A percentile compares a stretch with the other conserved stretches of the same genome.
Conservation (phyloP, 257 asterid genomes). For the Solanum paucissectum region DNA sequence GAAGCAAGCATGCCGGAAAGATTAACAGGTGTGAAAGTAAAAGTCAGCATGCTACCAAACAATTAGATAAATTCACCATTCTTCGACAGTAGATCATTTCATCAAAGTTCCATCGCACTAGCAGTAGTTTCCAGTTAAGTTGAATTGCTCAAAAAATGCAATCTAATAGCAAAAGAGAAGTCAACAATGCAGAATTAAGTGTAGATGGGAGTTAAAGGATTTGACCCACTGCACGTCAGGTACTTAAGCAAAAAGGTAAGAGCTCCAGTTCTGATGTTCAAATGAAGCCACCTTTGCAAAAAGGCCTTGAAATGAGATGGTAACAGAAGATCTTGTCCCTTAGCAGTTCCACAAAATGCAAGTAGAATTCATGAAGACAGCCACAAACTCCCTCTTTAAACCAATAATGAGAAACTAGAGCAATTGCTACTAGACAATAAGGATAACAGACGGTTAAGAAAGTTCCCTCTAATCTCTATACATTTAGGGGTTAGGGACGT, state of each 20-base stretch:
- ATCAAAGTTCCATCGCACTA: slow-evolving; percentile 39
- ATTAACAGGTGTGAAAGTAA: slow-evolving; percentile 43
- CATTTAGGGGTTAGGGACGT: slow-evolving; percentile 7
- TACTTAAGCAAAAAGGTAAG: slow-evolving; percentile 45
- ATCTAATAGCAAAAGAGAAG: slow-evolving; percentile 35
- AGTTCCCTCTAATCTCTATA: slow-evolving; percentile 15
- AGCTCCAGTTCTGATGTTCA: slow-evolving; percentile 62
- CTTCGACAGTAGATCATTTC: slow-evolving; percentile 53
- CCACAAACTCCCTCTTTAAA: slow-evolving; percentile 39
- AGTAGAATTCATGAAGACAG: slow-evolving; percentile 14
- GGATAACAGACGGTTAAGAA: slow-evolving; percentile 16
- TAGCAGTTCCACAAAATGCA: slow-evolving; percentile 22
- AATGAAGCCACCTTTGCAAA: slow-evolving; percentile 49
- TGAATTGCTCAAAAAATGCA: slow-evolving; percentile 41
- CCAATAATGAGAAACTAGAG: slow-evolving; percentile 29
- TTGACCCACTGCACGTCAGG: slow-evolving; percentile 48
- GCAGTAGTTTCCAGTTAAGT: slow-evolving; percentile 25
- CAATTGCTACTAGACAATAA: slow-evolving; percentile 20
- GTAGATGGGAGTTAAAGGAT: slow-evolving; percentile 28
- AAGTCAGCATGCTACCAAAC: slow-evolving; percentile 52
- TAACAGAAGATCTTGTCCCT: slow-evolving; percentile 30
- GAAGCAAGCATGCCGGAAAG: slow-evolving; percentile 68
- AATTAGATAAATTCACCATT: slow-evolving; percentile 29
- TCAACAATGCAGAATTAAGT: slow-evolving; percentile 22
- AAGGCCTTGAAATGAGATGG: slow-evolving; percentile 45